Evolutionary conservation across 2,329 filamentous ascomycete species (phyloP), one percentile per base, ranked within the genome.

Genomic region (Acarospora socialis): DNA sequence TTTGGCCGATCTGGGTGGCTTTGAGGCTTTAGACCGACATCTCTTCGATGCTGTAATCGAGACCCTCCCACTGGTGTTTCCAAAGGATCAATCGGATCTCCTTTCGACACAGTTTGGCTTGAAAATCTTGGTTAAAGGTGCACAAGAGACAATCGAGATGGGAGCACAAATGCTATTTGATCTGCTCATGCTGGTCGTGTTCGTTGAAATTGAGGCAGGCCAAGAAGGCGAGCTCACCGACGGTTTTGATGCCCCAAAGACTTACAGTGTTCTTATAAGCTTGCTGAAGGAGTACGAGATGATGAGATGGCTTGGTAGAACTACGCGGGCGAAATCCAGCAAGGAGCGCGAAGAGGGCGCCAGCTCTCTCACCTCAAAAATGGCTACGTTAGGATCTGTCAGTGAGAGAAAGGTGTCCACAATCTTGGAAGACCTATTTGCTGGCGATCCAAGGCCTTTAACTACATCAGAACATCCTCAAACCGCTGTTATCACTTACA

Each of bases 181-280:
- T 47, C 70, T 95, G 36, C 61, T 95, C 2, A 67, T 90, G 3
- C 66, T 98, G 5, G 65, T 92, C 10, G 68, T 90, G 7, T 84
- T 94, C 52, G 78, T 95, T 66, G 79, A 90, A 51, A 77, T 76
- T 22, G 82, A 90, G 48, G 70, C 81, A 32, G 79, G 86, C 36
- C 70, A 75, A 42, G 74, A 82, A 23, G 70, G 80, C 10, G 71
- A 71, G 2, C 61, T 65, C 13, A 48, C 50, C 47, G 60, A 81
- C 6, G 70, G 77, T 17, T 77, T 90, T 36, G 72, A 78, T 30
- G 59, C 62, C 1, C 50, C 53, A 10, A 60, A 65, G 27, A 40
- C 63, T 3, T 71, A 87, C 21, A 79, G 55, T 59, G 72, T 46
- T 28, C 64, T 94, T 4, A 62, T 90, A 20, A 60, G 65, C n/a